Conservation (phyloP, 495 filamentous ascomycete species). For the Clavariopsis aquatica region DNA sequence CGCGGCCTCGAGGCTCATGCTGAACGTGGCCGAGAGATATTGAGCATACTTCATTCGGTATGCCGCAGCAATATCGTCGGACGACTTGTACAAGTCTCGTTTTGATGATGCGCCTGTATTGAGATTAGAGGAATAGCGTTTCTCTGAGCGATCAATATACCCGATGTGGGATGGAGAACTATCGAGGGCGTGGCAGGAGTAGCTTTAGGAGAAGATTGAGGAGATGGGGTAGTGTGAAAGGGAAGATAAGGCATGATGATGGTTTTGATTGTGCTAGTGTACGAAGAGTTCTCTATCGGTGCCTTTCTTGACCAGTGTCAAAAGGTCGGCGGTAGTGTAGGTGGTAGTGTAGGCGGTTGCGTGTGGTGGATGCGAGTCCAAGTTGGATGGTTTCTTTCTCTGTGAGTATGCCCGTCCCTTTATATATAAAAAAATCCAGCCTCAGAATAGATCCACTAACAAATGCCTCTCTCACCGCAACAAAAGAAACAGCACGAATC, state of each 20-base stretch:
- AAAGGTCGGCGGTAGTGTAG: no score
- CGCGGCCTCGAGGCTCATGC: conserved; percentile 36
- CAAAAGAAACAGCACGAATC: conserved; percentile 20
- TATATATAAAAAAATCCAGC: conserved; percentile 13
- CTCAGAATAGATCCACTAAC: background rate
- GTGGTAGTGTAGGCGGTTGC: background rate
- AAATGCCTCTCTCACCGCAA: conserved; percentile 31
- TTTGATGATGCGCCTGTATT: conserved; percentile 25
- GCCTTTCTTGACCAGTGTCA: background rate
- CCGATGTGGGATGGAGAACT: conserved; percentile 36
- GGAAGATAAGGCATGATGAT: conserved; percentile 36
- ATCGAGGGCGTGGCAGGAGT: conserved; percentile 33
- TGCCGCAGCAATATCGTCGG: conserved; percentile 23
- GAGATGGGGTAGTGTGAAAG: conserved; percentile 29
- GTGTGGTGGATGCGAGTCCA: conserved; percentile 5
- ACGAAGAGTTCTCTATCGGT: conserved; percentile 18
- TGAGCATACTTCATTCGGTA: conserved; percentile 38
- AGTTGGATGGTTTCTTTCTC: background rate
- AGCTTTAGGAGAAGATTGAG: conserved; percentile 25
- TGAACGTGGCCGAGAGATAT: conserved; percentile 38
- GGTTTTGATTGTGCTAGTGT: background rate
- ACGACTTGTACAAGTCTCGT: conserved; percentile 30
- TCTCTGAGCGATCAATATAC: conserved; percentile 33
- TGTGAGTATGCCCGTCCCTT: conserved; percentile 11
- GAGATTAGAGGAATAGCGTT: conserved; percentile 29